Percentiles rank a stretch among this genome's conserved stretches.
Evolutionary conservation across 208 protist genomes (phyloP).

Genomic region (Wallacemonas sp.): DNA sequence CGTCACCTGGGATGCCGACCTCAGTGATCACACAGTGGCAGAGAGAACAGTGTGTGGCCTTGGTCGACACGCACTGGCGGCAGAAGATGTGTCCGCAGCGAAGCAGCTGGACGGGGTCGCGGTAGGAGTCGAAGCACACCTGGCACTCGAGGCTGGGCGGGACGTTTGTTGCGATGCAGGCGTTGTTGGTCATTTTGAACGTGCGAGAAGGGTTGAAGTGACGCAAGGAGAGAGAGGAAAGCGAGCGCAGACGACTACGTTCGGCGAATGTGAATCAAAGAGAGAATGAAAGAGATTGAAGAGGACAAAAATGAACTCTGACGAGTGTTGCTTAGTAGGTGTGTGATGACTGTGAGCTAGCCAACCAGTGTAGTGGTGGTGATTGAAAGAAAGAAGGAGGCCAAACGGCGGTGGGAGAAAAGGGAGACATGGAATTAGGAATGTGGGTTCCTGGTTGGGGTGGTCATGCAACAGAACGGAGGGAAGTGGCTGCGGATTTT

Average conservation of each 20-base stretch:
- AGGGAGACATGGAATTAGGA: too few relatives aligned
- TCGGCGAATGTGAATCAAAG: too few relatives aligned
- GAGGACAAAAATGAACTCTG: too few relatives aligned
- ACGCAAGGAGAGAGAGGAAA: conserved; percentile 15
- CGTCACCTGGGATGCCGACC: conserved; percentile 26
- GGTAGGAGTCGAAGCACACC: conserved; percentile 74
- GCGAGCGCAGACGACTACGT: neutral
- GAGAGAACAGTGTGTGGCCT: conserved; percentile 38
- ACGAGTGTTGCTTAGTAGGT: too few relatives aligned
- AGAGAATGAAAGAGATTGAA: too few relatives aligned
- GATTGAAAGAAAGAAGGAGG: too few relatives aligned
- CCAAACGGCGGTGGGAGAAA: too few relatives aligned
- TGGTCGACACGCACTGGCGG: conserved; percentile 38
- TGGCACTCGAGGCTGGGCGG: conserved; percentile 54
- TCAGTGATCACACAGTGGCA: conserved; percentile 41
- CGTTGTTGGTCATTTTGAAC: conserved; percentile 42
- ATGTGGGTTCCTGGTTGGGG: too few relatives aligned
- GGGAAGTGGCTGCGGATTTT: too few relatives aligned
- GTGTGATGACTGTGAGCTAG: too few relatives aligned
- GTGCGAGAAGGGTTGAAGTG: neutral
- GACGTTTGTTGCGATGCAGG: conserved; percentile 52
- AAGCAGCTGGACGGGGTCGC: conserved; percentile 60
- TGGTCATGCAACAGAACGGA: too few relatives aligned
- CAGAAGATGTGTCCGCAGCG: conserved; percentile 82
- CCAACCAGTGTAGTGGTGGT: too few relatives aligned